Percentiles rank a stretch among this genome's conserved stretches.
Conservation (phyloP, 345 rosid species). For the Turnera subulata region DNA sequence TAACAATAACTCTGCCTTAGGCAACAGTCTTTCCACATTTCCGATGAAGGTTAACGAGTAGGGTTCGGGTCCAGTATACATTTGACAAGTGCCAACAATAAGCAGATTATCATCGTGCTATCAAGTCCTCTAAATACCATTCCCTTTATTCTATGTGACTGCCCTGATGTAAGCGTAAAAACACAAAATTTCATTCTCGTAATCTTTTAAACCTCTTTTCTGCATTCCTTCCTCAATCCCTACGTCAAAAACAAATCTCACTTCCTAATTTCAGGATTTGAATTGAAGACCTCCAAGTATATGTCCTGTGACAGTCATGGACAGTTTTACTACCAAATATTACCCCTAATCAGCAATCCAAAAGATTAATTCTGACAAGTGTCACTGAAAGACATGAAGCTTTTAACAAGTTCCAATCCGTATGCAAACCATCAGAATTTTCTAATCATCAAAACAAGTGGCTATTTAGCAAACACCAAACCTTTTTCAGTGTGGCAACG, state of each 20-base stretch:
- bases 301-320: too few relatives aligned
- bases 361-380: too few relatives aligned
- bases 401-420: too few relatives aligned
- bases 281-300: too few relatives aligned
- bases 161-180: not conserved
- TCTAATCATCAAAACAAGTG: too few relatives aligned
- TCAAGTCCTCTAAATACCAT: too few relatives aligned
- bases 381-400: too few relatives aligned
- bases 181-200: not conserved
- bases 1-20: not conserved
- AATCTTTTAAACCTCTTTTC: not conserved
- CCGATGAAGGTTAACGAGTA: not conserved
- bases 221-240: not conserved
- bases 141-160: not conserved
- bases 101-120: not conserved
- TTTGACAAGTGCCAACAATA: not conserved
- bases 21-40: not conserved
- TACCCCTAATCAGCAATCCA: too few relatives aligned
- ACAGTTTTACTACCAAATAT: too few relatives aligned
- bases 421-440: too few relatives aligned
- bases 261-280: not conserved
- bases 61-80: not conserved
- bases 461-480: too few relatives aligned
- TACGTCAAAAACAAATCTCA: not conserved
- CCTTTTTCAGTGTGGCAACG: too few relatives aligned